These are phyloP conservation scores for Aspergillus fumigatiaffinis DNA, from an alignment of 2,329 filamentous ascomycete species.

Conservation along the genomic window DNA sequence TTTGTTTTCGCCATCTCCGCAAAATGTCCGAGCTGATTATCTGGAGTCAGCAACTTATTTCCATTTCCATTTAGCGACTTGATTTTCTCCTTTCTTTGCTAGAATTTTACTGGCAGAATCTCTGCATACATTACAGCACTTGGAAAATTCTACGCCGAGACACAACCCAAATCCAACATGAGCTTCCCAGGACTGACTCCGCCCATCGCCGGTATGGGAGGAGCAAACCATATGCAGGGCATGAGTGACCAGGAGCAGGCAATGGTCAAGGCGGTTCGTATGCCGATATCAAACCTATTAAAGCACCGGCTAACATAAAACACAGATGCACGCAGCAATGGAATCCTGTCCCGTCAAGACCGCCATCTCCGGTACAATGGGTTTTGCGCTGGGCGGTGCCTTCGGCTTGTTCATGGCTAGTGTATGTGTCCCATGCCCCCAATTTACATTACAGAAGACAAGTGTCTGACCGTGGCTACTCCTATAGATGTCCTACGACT, in stretches of 20 bases:
- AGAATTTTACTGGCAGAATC: background rate
- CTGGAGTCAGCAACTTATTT: background rate
- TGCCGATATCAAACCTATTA: background rate
- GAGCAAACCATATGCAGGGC: constrained; percentile 26
- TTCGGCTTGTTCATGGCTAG: constrained; percentile 99
- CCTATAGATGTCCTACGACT: constrained; percentile 92
- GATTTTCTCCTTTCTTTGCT: background rate
- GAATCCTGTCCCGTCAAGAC: constrained; percentile 90
- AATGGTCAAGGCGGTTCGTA: constrained; percentile 45
- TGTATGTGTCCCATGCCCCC: constrained; percentile 51
- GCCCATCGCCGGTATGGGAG: constrained; percentile 26
- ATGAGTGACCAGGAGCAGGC: constrained; percentile 46
- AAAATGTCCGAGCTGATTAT: constrained; percentile 20
- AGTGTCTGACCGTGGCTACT: background rate
- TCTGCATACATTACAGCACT: background rate
- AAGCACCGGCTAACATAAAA: background rate
- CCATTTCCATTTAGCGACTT: background rate
- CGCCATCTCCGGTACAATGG: constrained; percentile 84
- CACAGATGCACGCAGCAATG: constrained; percentile 76
- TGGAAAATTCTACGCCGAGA: background rate
- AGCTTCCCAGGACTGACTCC: constrained; percentile 34
- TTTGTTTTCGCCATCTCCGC: constrained; percentile 31
- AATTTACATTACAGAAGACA: background rate
- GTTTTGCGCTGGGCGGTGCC: constrained; percentile 86
- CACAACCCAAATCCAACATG: constrained; percentile 24